Conservation (phyloP, 257 asterid genomes). For the Nicotiana otophora region DNA sequence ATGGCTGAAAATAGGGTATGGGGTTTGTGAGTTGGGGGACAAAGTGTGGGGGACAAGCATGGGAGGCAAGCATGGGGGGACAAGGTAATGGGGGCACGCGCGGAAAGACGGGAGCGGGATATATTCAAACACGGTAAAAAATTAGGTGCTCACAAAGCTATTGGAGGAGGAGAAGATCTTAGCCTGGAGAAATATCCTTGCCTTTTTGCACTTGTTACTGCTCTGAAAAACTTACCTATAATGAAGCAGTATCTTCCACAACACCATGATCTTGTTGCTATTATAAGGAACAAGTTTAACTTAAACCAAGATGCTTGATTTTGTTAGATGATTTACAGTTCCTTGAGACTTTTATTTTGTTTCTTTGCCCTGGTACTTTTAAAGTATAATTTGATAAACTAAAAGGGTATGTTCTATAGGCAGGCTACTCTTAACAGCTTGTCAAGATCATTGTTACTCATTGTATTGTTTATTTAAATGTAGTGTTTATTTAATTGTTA, state of each 20-base stretch:
- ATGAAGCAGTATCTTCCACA: constrained; percentile 5
- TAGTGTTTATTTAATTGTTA: no score
- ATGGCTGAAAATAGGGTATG: no score
- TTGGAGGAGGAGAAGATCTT: constrained; percentile 13
- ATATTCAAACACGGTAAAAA: no score
- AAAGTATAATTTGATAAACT: not conserved
- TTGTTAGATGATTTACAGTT: not conserved
- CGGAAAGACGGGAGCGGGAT: no score
- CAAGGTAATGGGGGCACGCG: no score
- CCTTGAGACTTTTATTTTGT: not conserved
- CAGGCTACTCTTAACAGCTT: no score
- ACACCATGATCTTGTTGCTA: not conserved
- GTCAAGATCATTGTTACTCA: no score
- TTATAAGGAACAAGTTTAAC: not conserved
- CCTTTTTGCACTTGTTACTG: constrained; percentile 21
- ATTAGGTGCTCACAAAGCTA: no score
- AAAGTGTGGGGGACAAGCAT: no score
- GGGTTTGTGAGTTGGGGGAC: no score
- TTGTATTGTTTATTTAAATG: no score
- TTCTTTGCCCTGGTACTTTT: not conserved
- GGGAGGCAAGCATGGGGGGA: no score
- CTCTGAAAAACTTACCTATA: constrained; percentile 11
- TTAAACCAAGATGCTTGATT: not conserved
- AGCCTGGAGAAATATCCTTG: constrained; percentile 25
- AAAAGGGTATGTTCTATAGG: not conserved